Percentiles rank a stretch among this genome's conserved stretches.
These are phyloP conservation scores for Saccharomycopsis sp. DNA, from an alignment of 805 yeast genomes.

Conservation along the genomic window DNA sequence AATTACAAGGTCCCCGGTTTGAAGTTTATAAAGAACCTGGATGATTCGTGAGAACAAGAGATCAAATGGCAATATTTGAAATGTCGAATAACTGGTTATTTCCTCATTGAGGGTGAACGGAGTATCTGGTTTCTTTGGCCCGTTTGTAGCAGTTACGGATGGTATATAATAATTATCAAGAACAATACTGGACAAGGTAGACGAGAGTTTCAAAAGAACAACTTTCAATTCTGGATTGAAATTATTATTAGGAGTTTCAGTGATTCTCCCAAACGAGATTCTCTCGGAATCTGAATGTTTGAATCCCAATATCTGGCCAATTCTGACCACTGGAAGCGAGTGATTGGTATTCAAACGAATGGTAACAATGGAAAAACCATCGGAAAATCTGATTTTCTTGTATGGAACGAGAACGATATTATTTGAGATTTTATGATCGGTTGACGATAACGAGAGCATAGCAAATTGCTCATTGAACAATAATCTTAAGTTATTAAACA, in stretches of 20 bases:
- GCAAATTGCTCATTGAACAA: conserved; percentile 17
- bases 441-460: conserved; percentile 15
- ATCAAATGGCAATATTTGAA: conserved; percentile 19
- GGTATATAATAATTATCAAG: conserved; percentile 4
- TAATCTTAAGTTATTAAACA: conserved; percentile 14
- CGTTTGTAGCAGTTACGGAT: not conserved
- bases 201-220: conserved; percentile 1
- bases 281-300: conserved; percentile 4
- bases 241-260: conserved; percentile 17
- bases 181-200: not conserved
- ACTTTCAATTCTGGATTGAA: conserved; percentile 21
- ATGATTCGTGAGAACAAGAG: conserved; percentile 16
- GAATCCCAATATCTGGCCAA: conserved; percentile 18
- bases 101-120: not conserved
- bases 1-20: conserved; percentile 7
- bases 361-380: not conserved
- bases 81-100: conserved; percentile 8
- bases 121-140: not conserved
- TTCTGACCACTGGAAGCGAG: conserved; percentile 15
- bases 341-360: conserved; percentile 20
- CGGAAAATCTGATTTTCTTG: conserved; percentile 13
- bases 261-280: conserved; percentile 11
- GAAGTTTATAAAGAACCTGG: conserved; percentile 8
- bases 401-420: conserved; percentile 21
- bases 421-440: conserved; percentile 12